Base-by-base conservation (phyloP, 1,139 yeast species). In the Geotrichum histeridarum region DNA sequence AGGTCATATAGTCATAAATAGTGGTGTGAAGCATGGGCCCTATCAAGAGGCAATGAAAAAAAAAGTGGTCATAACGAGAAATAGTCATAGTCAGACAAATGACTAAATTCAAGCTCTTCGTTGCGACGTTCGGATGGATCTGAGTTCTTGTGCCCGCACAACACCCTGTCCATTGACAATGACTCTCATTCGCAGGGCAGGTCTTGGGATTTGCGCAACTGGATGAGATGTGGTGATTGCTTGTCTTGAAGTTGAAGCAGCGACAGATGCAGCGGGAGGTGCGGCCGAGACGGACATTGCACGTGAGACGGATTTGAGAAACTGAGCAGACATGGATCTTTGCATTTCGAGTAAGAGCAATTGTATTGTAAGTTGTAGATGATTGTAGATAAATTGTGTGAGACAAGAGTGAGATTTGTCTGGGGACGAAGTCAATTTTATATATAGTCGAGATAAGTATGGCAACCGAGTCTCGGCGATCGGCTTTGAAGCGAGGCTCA, bases 121-220 rank as follows among this genome's bases (percentile, higher is more conserved):
- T 11, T 14, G 31, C n/a, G 36, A 30, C n/a, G 48, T 48, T 17
- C 46, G 42, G 12, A 53, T 43, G 8, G 36, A 41, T 18, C 50
- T 27, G 14, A 53, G 39, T 33, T 53, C 55, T 32, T 53, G 55
- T 1, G 53, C 44, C 7, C 48, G 36, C 14, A 53, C 55, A 7
- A 47, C 18, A 4, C 55, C 55, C 17, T 45, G 41, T 9, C 47
- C 42, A 17, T 53, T 46, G 22, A 53, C 52, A 44, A 53, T 48
- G n/a, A 53, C 37, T 4, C 50, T 22, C 55, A 53, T 53, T 31
- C 55, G n/a, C 42, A 53, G 53, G 22, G 37, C 35, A 14, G 53
- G 47, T 12, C 32, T 12, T 17, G 48, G 5, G 27, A 22, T 22
- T 22, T 22, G 27, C 27, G 27, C 27, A 22, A 22, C 27, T 3